These are phyloP conservation scores for Exophiala aquamarina DNA, from an alignment of 2,329 filamentous ascomycete genomes.

Conservation along the genomic window DNA sequence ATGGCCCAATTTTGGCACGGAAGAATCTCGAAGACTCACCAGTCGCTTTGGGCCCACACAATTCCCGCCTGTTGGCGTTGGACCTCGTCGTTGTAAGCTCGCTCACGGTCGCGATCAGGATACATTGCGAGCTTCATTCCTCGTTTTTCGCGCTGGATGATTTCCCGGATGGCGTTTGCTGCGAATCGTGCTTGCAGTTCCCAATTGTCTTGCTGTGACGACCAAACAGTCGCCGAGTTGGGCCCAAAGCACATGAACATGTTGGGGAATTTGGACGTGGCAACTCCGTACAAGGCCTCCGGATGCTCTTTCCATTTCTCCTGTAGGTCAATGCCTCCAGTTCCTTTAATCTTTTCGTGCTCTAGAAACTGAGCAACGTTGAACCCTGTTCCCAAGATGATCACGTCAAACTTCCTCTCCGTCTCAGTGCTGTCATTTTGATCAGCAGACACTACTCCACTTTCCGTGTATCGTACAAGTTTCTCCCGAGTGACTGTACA, in stretches of 20 bases:
- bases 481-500: constrained; percentile 14
- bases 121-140: constrained; percentile 8
- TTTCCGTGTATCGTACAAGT: constrained; percentile 13
- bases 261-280: constrained; percentile 11
- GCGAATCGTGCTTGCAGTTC: constrained; percentile 7
- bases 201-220: constrained; percentile 11
- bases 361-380: constrained; percentile 14
- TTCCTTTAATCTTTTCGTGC: constrained; percentile 12
- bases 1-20: too few relatives aligned
- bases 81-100: constrained; percentile 8
- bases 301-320: constrained; percentile 12
- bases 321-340: constrained; percentile 13
- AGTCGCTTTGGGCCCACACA: too few relatives aligned
- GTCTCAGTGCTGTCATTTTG: constrained; percentile 1
- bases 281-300: constrained; percentile 10
- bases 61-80: constrained; percentile 3
- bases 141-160: neutral
- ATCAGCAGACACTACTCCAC: constrained; percentile 10
- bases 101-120: neutral
- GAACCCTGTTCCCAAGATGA: constrained; percentile 15
- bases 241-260: constrained; percentile 19
- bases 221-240: constrained; percentile 12
- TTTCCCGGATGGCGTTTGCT: neutral
- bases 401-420: constrained; percentile 12
- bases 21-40: too few relatives aligned